Base-by-base conservation (phyloP, 1,284 basidiomycete genomes). In the Fomitopsis pinicola region DNA sequence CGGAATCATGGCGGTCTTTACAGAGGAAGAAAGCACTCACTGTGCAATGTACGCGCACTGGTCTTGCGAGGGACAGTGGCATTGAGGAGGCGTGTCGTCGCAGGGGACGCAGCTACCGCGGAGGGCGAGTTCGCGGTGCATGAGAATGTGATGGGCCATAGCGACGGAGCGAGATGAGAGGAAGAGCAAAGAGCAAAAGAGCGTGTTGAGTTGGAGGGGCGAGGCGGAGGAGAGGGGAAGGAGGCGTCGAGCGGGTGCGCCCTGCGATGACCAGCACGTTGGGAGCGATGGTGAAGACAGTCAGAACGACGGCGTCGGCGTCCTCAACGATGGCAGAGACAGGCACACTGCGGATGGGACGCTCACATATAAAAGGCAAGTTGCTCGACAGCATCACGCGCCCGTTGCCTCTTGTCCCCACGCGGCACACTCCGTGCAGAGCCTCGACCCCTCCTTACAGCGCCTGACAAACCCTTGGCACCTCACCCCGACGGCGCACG, bases 11-110 rank as follows among this genome's bases (percentile, higher is more conserved):
- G n/a, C 42, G 61, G 53, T 52, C 57, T 48, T 46, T 12, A 42
- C 40, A 15, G 55, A 36, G 22, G 22, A 52, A 17, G 15, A 36
- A 46, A 12, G 6, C 17, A 78, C 80, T 40, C 52, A 88, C 89
- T 81, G 81, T 69, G 77, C 81, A 63, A 84, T 84, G 66, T 79
- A 77, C 60, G 86, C 70, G 70, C 89, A 92, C 17, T 76, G 75
- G 73, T 89, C 73, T 69, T 78, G 76, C 14, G 80, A 62, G 50
- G 73, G 69, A 67, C 88, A 91, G 60, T 75, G 76, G 73, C 89
- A 89, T 45, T 68, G 65, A 0, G 82, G 78, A 4, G 77, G 72
- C 17, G 78, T 74, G 46, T 70, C 58, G 12, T 68, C 63, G 64
- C 78, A 80, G 22, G 63, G 54, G 58, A 72, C 61, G 65, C 77